Evolutionary conservation across 2,329 filamentous ascomycete species (phyloP).

Genomic region (Phialophora expanda): DNA sequence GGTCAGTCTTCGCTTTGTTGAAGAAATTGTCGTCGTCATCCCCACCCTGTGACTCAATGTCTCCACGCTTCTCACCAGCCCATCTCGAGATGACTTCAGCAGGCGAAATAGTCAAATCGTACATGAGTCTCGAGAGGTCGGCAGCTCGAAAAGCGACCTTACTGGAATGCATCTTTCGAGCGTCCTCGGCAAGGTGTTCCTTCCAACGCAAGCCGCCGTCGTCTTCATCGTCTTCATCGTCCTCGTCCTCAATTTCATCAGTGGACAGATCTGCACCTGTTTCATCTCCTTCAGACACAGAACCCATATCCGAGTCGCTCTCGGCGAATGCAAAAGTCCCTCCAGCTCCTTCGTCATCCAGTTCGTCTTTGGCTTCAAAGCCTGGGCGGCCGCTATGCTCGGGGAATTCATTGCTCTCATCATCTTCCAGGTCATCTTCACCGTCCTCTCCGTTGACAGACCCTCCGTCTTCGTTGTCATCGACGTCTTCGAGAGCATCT

Average conservation of each 20-base stretch:
- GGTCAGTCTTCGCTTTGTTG: constrained; percentile 59
- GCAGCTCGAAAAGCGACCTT: constrained; percentile 75
- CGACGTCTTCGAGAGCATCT: constrained; percentile 57
- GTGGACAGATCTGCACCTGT: constrained; percentile 57
- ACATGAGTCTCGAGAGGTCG: constrained; percentile 86
- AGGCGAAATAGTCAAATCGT: constrained; percentile 78
- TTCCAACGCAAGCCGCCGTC: constrained; percentile 84
- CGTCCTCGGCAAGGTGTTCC: constrained; percentile 77
- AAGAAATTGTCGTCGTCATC: constrained; percentile 72
- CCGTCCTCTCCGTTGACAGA: constrained; percentile 61
- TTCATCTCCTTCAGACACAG: constrained; percentile 70
- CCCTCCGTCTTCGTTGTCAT: constrained; percentile 62
- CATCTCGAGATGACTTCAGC: constrained; percentile 78
- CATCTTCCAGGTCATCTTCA: constrained; percentile 57
- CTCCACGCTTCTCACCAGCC: constrained; percentile 70
- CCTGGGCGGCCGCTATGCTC: constrained; percentile 52
- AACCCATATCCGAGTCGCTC: constrained; percentile 94
- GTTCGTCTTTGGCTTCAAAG: constrained; percentile 53
- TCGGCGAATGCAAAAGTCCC: constrained; percentile 90
- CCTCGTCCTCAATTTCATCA: constrained; percentile 55
- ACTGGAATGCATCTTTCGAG: constrained; percentile 71
- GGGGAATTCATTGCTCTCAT: constrained; percentile 47
- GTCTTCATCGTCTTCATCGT: constrained; percentile 61
- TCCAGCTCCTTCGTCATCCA: constrained; percentile 61
- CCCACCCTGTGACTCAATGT: constrained; percentile 62